Percentiles rank a stretch among this genome's conserved stretches.
phyloP scores from a whole-genome alignment of 805 yeast genomes.

The Ogataea sp. region DNA sequence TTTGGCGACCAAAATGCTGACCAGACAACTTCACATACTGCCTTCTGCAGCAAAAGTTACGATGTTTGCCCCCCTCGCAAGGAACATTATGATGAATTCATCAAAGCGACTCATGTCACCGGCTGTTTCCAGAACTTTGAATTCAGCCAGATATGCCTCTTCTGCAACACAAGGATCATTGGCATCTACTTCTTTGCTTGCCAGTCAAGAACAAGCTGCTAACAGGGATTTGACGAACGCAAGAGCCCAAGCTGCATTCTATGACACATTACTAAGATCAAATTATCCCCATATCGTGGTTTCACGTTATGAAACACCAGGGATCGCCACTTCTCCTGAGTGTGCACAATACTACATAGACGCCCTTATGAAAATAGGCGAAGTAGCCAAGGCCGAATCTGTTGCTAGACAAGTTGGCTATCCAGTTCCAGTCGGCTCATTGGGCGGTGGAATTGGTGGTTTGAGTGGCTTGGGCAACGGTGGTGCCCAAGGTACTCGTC shows the following conservation, averaged over 20 bases:
- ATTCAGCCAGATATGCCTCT: not conserved
- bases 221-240: slow-evolving; percentile 67
- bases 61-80: not conserved
- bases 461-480: slow-evolving; percentile 7
- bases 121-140: not conserved
- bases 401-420: slow-evolving; percentile 39
- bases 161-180: not conserved
- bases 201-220: slow-evolving; percentile 76
- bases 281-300: slow-evolving; percentile 95
- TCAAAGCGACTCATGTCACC: not conserved
- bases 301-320: slow-evolving; percentile 89
- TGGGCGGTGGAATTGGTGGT: slow-evolving; percentile 12
- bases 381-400: slow-evolving; percentile 67
- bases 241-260: slow-evolving; percentile 73
- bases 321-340: slow-evolving; percentile 77
- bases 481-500: slow-evolving; percentile 44
- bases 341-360: slow-evolving; percentile 74
- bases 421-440: slow-evolving; percentile 12
- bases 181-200: slow-evolving; percentile 29
- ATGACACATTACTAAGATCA: slow-evolving; percentile 60
- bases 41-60: not conserved
- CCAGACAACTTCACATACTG: not conserved
- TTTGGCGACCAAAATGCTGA: not conserved
- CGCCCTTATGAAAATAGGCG: slow-evolving; percentile 74
- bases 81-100: not conserved